These are phyloP conservation scores for Colletotrichum sp. DNA, from an alignment of 2,329 filamentous ascomycete species.

Conservation along the genomic window DNA sequence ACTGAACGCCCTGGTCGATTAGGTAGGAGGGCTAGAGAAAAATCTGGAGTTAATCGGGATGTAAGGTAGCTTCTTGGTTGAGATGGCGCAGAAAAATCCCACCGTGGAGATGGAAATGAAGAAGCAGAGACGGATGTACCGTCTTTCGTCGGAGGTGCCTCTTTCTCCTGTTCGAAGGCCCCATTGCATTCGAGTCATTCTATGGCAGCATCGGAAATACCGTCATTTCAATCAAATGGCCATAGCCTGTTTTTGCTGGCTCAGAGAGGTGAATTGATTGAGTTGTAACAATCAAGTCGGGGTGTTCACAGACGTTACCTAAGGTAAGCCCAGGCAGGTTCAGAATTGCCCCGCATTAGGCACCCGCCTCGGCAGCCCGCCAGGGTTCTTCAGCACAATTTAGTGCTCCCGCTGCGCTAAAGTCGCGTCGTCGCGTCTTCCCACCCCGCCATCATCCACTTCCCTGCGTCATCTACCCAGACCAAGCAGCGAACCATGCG, in stretches of 20 bases:
- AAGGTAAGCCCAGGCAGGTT: neutral
- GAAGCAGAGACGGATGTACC: neutral
- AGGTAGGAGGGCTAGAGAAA: neutral
- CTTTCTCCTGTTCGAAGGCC: rapidly evolving
- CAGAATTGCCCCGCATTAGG: neutral
- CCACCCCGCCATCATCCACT: neutral
- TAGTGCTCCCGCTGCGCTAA: neutral
- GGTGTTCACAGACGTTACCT: no score
- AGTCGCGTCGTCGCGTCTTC: conserved; percentile 9
- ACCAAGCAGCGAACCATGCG: neutral
- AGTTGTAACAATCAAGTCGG: neutral
- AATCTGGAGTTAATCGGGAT: neutral
- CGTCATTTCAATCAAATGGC: no score
- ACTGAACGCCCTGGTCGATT: neutral
- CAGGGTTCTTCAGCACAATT: neutral
- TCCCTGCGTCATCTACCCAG: neutral
- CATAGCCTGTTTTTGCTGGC: no score
- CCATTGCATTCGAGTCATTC: neutral
- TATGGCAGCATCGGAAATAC: no score
- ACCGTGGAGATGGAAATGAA: neutral
- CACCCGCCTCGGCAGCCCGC: neutral
- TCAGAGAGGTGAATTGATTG: no score
- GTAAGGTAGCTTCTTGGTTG: neutral
- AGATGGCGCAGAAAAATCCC: neutral
- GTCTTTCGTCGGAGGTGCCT: neutral